Base-by-base conservation (phyloP, 2,329 filamentous ascomycete genomes). In the Sporothrix brasiliensis region DNA sequence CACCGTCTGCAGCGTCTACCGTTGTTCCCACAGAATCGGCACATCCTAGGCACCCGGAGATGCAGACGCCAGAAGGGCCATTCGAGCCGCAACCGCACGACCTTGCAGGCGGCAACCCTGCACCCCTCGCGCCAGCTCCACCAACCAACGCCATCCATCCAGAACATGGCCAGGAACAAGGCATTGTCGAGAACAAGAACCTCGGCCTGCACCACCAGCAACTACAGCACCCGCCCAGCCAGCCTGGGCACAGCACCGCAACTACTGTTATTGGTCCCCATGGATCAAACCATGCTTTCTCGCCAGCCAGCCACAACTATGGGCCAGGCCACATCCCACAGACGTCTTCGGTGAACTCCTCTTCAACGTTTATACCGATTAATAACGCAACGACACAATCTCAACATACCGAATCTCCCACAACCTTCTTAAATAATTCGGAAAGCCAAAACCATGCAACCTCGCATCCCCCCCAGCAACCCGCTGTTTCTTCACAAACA, bases 1-100 rank as follows among this genome's bases (percentile, higher is more conserved):
- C 58, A 13, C 58, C 58, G 3, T 63, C 58, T 19, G 58, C 58
- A 9, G 27, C 58, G 11, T 63, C 58, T 3, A 63, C 58, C 41
- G 39, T 63, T 21, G 58, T 63, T 24, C 58, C 58, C 39, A 13
- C 21, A n/a, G 41, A 10, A 6, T 14, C 39, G 13, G 21, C 58
- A 63, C 54, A 58, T 19, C 19, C 54, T 16, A 21, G 54, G 30
- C 16, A 47, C 21, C 39, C 21, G 6, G 58, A 63, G 0, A 41
- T 47, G 58, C 41, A 44, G 39, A 10, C 1, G 16, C 49, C 49
- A 21, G 49, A n/a, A 10, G 30, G 30, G 39, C 16, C 11, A 4
- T 16, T 21, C 13, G 39, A 44, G 21, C 58, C 41, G 39, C 58
- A 63, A 21, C 50, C n/a, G n/a, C 52, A 54, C 11, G 41, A 14